phyloP scores from a whole-genome alignment of 176 grass and related monocot genomes.

The Zea luxurians region DNA sequence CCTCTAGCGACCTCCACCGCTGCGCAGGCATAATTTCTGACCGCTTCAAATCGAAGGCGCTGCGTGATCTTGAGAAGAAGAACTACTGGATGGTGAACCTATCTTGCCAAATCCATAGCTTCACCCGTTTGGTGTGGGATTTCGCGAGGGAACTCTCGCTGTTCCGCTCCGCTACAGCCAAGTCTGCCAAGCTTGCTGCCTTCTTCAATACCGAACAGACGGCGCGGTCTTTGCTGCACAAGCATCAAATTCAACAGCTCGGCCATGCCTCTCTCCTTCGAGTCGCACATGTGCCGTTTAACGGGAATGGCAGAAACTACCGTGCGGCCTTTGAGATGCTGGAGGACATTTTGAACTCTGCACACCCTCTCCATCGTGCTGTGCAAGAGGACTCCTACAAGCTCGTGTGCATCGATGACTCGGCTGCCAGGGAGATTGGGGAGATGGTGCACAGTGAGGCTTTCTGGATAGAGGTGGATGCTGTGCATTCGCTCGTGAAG shows the following conservation, averaged over 20 bases:
- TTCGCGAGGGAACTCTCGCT: slow-evolving; percentile 57
- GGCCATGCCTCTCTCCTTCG: slow-evolving; percentile 58
- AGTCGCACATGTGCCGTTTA: slow-evolving; percentile 37
- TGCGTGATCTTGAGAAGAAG: slow-evolving; percentile 64
- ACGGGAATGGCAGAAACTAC: slow-evolving; percentile 35
- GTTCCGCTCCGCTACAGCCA: slow-evolving; percentile 46
- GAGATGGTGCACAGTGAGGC: slow-evolving; percentile 55
- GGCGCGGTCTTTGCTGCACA: slow-evolving; percentile 59
- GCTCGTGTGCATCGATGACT: slow-evolving; percentile 57
- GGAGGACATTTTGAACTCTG: slow-evolving; percentile 52
- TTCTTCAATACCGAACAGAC: slow-evolving; percentile 65
- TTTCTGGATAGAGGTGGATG: slow-evolving; percentile 73
- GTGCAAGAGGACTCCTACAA: slow-evolving; percentile 65
- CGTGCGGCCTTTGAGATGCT: slow-evolving; percentile 55
- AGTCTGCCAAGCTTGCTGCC: slow-evolving; percentile 61
- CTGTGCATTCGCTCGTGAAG: slow-evolving; percentile 54
- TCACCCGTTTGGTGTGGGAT: slow-evolving; percentile 64
- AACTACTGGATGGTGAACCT: slow-evolving; percentile 81
- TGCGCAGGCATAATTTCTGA: slow-evolving; percentile 80
- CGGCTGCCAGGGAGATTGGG: slow-evolving; percentile 51
- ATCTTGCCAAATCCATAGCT: slow-evolving; percentile 64
- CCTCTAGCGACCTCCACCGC: slow-evolving; percentile 50
- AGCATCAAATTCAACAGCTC: slow-evolving; percentile 66
- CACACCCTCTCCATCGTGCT: slow-evolving; percentile 49
- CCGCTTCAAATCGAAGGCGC: slow-evolving; percentile 72